Evolutionary conservation across 108 stramenopile species (phyloP).

Genomic region (Cylindrotheca fusiformis): DNA sequence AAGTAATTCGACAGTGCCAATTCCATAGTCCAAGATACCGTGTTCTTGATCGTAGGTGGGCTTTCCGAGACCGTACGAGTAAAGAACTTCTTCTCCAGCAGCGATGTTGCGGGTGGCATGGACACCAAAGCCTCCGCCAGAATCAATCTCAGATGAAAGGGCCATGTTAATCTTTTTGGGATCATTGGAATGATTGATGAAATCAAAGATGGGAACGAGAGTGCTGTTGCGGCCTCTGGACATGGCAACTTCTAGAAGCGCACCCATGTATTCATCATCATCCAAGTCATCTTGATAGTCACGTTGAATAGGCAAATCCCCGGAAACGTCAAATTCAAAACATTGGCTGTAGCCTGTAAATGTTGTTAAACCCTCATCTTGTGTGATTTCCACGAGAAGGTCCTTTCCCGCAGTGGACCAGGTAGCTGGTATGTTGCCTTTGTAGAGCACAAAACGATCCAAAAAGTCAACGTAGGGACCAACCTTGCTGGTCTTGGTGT

Average conservation of each 20-base stretch:
- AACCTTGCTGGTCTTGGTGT: constrained; percentile 6
- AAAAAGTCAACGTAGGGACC: constrained; percentile 74
- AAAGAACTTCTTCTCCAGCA: not conserved
- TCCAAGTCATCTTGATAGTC: too few relatives aligned
- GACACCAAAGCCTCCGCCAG: constrained; percentile 5
- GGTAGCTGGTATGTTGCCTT: not conserved
- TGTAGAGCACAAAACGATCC: constrained; percentile 7
- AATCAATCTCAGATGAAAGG: not conserved
- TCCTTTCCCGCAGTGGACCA: not conserved
- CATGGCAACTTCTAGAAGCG: too few relatives aligned
- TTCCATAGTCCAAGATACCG: constrained; percentile 24
- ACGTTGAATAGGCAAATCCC: too few relatives aligned
- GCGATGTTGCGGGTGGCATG: constrained; percentile 3
- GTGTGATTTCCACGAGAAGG: not conserved
- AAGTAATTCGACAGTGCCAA: constrained; percentile 46
- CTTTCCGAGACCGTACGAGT: not conserved
- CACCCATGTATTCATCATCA: too few relatives aligned
- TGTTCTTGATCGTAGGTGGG: not conserved
- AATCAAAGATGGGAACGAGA: constrained; percentile 17
- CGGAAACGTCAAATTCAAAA: too few relatives aligned
- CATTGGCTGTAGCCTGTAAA: too few relatives aligned
- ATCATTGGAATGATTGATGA: constrained; percentile 31
- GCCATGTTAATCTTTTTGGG: constrained; percentile 25
- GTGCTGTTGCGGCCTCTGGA: not conserved
- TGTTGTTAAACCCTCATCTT: too few relatives aligned